Conservation (phyloP, 164 flowering plant genomes). For the Chimonanthus salicifolius region DNA sequence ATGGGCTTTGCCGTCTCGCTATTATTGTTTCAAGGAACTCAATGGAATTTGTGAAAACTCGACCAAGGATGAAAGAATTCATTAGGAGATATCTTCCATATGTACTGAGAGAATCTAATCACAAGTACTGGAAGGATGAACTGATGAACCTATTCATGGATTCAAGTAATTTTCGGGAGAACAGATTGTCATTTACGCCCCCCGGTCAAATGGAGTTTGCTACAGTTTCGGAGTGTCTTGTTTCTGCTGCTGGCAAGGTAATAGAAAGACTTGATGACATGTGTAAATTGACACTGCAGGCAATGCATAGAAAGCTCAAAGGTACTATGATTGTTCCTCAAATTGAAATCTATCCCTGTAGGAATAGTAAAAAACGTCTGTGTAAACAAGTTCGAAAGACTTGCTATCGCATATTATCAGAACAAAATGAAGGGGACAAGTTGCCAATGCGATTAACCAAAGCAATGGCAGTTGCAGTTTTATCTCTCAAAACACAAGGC, state of each 20-base stretch:
- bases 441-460: slow-evolving; percentile 50
- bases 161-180: slow-evolving; percentile 34
- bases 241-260: slow-evolving; percentile 35
- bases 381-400: slow-evolving; percentile 25
- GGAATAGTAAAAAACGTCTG: slow-evolving; percentile 24
- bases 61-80: slow-evolving; percentile 37
- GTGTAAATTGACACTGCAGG: slow-evolving; percentile 30
- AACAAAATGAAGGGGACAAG: slow-evolving; percentile 34
- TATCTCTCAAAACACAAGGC: slow-evolving; percentile 34
- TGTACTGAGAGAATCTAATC: slow-evolving; percentile 11
- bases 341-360: slow-evolving; percentile 16
- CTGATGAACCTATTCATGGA: slow-evolving; percentile 36
- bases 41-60: slow-evolving; percentile 45
- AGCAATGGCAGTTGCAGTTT: slow-evolving; percentile 57
- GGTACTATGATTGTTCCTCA: slow-evolving; percentile 27
- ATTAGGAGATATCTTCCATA: slow-evolving; percentile 33
- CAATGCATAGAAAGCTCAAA: slow-evolving; percentile 61
- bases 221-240: slow-evolving; percentile 18
- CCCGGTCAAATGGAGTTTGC: background rate
- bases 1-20: slow-evolving; percentile 51
- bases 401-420: slow-evolving; percentile 38
- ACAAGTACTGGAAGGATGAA: slow-evolving; percentile 1
- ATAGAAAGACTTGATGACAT: slow-evolving; percentile 42
- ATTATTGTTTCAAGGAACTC: slow-evolving; percentile 32
- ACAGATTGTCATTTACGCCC: slow-evolving; percentile 4